phyloP scores from a whole-genome alignment of 148 eudicot species.

The Diospyros kaki region DNA sequence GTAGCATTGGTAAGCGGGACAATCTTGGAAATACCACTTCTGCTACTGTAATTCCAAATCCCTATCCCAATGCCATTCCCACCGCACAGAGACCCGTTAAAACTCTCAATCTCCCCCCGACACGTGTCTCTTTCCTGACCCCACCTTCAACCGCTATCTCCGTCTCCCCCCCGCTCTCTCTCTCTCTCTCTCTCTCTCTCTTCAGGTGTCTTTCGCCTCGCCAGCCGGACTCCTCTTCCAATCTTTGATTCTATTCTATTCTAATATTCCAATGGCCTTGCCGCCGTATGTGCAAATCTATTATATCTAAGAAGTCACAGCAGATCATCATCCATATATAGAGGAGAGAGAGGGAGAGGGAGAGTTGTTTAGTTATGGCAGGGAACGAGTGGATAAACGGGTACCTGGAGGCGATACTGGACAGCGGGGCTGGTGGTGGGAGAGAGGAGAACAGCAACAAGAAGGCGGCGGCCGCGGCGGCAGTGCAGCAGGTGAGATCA shows the following conservation, averaged over 20 bases:
- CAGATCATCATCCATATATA: not conserved
- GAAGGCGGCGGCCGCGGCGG: constrained; percentile 30
- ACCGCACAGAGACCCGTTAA: constrained; percentile 6
- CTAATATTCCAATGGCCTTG: not conserved
- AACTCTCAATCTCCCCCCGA: not conserved
- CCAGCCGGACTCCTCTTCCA: constrained; percentile 7
- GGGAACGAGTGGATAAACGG: constrained; percentile 89
- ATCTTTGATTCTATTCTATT: not conserved
- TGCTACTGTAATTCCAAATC: not conserved
- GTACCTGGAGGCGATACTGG: constrained; percentile 66
- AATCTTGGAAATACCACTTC: not conserved
- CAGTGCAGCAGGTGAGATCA: constrained; percentile 24
- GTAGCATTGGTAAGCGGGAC: constrained; percentile 24
- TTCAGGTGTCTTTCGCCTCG: not conserved
- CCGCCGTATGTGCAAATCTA: no score
- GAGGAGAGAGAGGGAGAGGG: not conserved
- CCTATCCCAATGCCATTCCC: not conserved
- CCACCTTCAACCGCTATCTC: constrained; percentile 30
- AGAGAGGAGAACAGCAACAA: no score
- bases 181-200: not conserved
- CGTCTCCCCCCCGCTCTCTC: not conserved
- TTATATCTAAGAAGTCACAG: not conserved
- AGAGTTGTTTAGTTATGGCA: constrained; percentile 29
- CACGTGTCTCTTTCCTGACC: constrained; percentile 21
- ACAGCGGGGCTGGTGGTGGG: constrained; percentile 26